These are phyloP conservation scores for Pseudocercospora pini-densiflorae DNA, from an alignment of 2,329 filamentous ascomycete genomes.

Conservation along the genomic window DNA sequence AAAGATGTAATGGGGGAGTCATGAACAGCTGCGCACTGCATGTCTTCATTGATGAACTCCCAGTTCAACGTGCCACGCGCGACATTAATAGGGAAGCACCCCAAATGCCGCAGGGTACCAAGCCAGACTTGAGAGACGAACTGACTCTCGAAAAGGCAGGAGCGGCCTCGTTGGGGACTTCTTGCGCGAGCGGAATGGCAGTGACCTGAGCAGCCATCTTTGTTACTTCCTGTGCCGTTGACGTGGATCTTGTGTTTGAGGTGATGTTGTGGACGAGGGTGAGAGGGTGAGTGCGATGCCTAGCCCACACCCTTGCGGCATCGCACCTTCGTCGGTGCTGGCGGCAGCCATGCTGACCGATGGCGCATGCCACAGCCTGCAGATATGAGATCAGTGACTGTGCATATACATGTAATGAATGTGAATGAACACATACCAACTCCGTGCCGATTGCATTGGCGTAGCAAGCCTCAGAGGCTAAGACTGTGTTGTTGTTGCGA, in stretches of 20 bases:
- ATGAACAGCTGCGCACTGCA: neutral
- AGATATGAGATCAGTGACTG: neutral
- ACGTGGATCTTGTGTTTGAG: conserved; percentile 9
- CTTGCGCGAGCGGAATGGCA: neutral
- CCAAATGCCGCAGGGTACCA: neutral
- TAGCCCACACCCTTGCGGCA: neutral
- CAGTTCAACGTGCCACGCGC: neutral
- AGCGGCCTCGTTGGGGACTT: neutral
- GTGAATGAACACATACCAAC: neutral
- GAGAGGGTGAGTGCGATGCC: conserved; percentile 17
- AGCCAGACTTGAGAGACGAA: neutral
- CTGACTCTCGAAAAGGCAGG: neutral
- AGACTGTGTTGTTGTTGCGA: neutral
- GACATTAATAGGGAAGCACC: neutral
- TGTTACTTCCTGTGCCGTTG: conserved; percentile 20
- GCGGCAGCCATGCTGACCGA: neutral
- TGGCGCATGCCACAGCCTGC: neutral
- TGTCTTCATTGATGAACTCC: neutral
- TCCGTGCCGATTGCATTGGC: neutral
- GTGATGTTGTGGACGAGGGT: conserved; percentile 9
- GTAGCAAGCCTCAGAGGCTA: neutral
- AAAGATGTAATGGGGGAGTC: neutral
- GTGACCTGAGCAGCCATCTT: conserved; percentile 26
- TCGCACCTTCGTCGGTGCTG: neutral
- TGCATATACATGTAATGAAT: neutral